Percentiles rank a stretch among this genome's conserved stretches.
Evolutionary conservation across 1,284 basidiomycete species (phyloP).

Genomic region (Pseudozyma tsukubaensis): DNA sequence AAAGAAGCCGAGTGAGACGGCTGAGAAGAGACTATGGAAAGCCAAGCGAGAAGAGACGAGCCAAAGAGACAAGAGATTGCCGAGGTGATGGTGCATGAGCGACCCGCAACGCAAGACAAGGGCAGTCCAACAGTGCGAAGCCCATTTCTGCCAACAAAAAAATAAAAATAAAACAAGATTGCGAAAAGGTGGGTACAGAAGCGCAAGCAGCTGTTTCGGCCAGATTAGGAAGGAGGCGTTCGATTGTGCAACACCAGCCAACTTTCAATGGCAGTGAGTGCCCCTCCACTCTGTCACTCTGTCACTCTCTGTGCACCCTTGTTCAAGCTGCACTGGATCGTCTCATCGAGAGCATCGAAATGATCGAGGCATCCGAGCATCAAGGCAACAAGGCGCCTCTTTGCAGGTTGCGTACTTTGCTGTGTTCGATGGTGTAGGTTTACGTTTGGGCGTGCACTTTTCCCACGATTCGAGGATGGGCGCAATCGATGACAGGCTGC

Average conservation of each 20-base stretch:
- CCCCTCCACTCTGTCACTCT: neutral
- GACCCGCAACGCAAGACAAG: neutral
- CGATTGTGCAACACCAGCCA: neutral
- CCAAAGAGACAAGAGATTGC: conserved; percentile 5
- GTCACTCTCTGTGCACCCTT: neutral
- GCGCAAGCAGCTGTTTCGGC: neutral
- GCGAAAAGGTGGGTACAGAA: neutral
- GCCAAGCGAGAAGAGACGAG: conserved; percentile 19
- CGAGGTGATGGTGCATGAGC: too few relatives aligned
- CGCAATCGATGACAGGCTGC: too few relatives aligned
- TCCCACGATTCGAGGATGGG: too few relatives aligned
- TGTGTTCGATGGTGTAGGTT: too few relatives aligned
- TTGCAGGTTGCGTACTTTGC: too few relatives aligned
- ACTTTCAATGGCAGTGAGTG: too few relatives aligned
- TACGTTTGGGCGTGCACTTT: too few relatives aligned
- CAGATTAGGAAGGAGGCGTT: conserved; percentile 2
- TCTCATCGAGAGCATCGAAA: too few relatives aligned
- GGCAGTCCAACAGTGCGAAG: conserved; percentile 18
- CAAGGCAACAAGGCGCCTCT: too few relatives aligned
- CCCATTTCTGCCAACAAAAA: neutral
- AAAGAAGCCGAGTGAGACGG: conserved; percentile 26
- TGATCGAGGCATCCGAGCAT: too few relatives aligned
- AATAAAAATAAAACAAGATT: neutral
- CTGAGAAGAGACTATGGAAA: neutral
- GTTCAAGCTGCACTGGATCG: too few relatives aligned